Conservation (phyloP, 139 green algal genomes). For the Limnomonas spitsbergensis region DNA sequence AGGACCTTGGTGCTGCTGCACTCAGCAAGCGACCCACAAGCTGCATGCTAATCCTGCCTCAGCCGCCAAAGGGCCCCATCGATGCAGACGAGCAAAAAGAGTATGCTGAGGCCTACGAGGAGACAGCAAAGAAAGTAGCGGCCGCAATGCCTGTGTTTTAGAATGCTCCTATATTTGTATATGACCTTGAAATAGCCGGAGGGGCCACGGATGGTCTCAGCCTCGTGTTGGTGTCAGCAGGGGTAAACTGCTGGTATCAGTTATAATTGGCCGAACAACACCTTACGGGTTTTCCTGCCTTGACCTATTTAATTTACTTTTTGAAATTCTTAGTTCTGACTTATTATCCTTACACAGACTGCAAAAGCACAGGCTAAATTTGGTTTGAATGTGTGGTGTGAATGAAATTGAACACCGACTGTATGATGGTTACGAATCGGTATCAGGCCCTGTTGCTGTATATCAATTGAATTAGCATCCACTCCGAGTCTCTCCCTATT, state of each 20-base stretch:
- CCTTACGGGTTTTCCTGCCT: too few relatives aligned
- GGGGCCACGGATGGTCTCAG: neutral
- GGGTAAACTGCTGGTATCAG: neutral
- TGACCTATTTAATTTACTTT: too few relatives aligned
- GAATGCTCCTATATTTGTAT: neutral
- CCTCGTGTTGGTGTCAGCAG: neutral
- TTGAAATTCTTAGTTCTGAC: too few relatives aligned
- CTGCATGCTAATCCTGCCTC: constrained; percentile 93
- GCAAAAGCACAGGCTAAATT: too few relatives aligned
- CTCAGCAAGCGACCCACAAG: constrained; percentile 94
- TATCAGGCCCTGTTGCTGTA: too few relatives aligned
- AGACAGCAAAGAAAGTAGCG: constrained; percentile 70
- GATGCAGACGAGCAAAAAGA: constrained; percentile 63
- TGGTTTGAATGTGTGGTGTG: too few relatives aligned
- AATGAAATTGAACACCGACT: too few relatives aligned
- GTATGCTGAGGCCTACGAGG: constrained; percentile 63
- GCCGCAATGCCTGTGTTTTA: constrained; percentile 23
- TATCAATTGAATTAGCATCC: too few relatives aligned
- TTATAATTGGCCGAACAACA: too few relatives aligned
- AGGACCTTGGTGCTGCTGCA: constrained; percentile 89
- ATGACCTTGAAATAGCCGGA: neutral
- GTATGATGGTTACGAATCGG: too few relatives aligned
- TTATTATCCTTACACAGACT: too few relatives aligned
- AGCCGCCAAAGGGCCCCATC: constrained; percentile 58
- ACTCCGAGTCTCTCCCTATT: too few relatives aligned